These are phyloP conservation scores for Neopestalotiopsis sp. DNA, from an alignment of 2,329 filamentous ascomycete genomes.

Conservation along the genomic window DNA sequence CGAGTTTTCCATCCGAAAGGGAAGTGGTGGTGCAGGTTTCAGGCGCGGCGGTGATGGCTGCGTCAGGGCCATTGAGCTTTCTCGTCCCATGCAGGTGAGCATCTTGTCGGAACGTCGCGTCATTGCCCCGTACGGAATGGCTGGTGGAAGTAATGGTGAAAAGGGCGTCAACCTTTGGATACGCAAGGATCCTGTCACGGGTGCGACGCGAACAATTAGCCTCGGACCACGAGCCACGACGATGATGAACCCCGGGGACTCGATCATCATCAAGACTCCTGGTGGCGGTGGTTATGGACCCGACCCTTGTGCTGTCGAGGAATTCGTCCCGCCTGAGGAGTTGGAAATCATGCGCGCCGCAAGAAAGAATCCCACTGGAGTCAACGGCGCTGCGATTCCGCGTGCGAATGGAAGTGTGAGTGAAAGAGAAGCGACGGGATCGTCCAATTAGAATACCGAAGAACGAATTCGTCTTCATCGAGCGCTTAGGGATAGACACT, in stretches of 20 bases:
- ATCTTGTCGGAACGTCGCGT: slow-evolving; percentile 74
- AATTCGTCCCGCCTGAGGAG: neutral
- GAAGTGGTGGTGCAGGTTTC: slow-evolving; percentile 62
- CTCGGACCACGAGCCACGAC: slow-evolving; percentile 38
- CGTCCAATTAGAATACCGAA: neutral
- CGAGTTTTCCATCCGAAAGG: slow-evolving; percentile 63
- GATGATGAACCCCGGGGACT: slow-evolving; percentile 38
- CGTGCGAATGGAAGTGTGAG: neutral
- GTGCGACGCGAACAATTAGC: slow-evolving; percentile 32
- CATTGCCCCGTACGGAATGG: slow-evolving; percentile 73
- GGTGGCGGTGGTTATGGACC: slow-evolving; percentile 38
- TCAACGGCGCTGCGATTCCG: neutral
- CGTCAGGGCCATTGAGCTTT: slow-evolving; percentile 73
- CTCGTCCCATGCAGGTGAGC: slow-evolving; percentile 70
- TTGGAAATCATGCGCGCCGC: slow-evolving; percentile 4
- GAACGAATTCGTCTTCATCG: too few relatives aligned
- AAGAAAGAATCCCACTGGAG: neutral
- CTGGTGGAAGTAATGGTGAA: slow-evolving; percentile 69
- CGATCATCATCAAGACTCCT: slow-evolving; percentile 40
- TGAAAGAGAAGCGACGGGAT: slow-evolving; percentile 1
- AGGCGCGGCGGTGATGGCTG: slow-evolving; percentile 70
- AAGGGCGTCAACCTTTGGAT: slow-evolving; percentile 61
- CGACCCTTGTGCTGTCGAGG: neutral
- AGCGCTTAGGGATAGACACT: too few relatives aligned
- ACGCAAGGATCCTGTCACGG: slow-evolving; percentile 32